Evolutionary conservation across 75 land plant genomes (phyloP).

Genomic region (Azolla pinnata): DNA sequence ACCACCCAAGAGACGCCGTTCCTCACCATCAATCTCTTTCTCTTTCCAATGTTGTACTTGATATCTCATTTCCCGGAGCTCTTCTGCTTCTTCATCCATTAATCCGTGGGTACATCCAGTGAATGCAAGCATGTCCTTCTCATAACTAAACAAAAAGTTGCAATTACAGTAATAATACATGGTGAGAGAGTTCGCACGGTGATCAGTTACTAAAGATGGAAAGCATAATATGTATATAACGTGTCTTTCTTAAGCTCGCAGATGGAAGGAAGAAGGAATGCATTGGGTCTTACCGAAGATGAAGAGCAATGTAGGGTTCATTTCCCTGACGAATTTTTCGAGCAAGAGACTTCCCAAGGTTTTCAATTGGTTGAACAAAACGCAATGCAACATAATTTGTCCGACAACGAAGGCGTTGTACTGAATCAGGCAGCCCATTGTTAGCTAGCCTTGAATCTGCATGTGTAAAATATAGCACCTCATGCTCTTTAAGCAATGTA

Average conservation of each 20-base stretch:
- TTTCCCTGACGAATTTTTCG: slow-evolving; percentile 15
- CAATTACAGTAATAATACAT: neutral
- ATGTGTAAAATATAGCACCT: slow-evolving; percentile 35
- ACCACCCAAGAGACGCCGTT: slow-evolving; percentile 45
- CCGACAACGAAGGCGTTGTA: slow-evolving; percentile 37
- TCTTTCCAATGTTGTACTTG: slow-evolving; percentile 77
- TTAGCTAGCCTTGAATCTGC: slow-evolving; percentile 40
- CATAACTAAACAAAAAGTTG: slow-evolving; percentile 48
- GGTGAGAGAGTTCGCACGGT: neutral
- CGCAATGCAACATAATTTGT: slow-evolving; percentile 32
- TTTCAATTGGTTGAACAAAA: slow-evolving; percentile 29
- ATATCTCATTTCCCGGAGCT: slow-evolving; percentile 60
- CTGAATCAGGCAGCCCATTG: slow-evolving; percentile 26
- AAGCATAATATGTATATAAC: neutral
- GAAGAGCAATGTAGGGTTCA: slow-evolving; percentile 57
- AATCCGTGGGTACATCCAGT: slow-evolving; percentile 87
- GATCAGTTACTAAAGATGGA: too few relatives aligned
- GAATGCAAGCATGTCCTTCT: slow-evolving; percentile 97
- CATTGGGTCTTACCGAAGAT: slow-evolving; percentile 13
- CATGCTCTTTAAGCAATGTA: slow-evolving; percentile 33
- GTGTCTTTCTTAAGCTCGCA: neutral
- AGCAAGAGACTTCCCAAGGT: slow-evolving; percentile 17
- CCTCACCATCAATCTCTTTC: slow-evolving; percentile 68
- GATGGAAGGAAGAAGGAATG: neutral
- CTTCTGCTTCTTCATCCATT: slow-evolving; percentile 49